phyloP scores from a whole-genome alignment of 805 yeast genomes.

The Allodekkera sacchari region DNA sequence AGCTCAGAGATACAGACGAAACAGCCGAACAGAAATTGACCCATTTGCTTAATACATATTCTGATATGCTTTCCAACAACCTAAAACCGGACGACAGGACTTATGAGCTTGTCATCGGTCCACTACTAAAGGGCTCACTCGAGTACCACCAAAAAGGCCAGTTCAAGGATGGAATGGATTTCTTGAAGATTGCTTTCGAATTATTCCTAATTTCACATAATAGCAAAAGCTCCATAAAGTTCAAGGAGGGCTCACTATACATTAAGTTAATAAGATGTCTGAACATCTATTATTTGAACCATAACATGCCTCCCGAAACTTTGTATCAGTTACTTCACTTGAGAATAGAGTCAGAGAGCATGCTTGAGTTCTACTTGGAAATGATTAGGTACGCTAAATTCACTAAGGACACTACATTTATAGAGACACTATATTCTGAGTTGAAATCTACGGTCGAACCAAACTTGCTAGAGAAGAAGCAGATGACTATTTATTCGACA shows the following conservation, averaged over 20 bases:
- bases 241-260: conserved; percentile 13
- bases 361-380: conserved; percentile 27
- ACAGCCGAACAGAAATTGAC: conserved; percentile 55
- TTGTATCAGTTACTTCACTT: conserved; percentile 11
- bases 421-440: conserved; percentile 29
- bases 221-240: conserved; percentile 9
- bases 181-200: conserved; percentile 42
- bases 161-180: conserved; percentile 34
- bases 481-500: conserved; percentile 41
- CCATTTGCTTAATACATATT: conserved; percentile 55
- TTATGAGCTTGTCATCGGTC: conserved; percentile 42
- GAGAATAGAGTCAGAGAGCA: conserved; percentile 6
- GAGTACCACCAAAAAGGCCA: conserved; percentile 29
- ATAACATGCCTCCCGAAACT: conserved; percentile 10
- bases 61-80: conserved; percentile 48
- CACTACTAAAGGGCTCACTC: conserved; percentile 43
- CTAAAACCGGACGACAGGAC: conserved; percentile 50
- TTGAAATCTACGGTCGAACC: conserved; percentile 12
- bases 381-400: conserved; percentile 32
- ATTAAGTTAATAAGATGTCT: conserved; percentile 18
- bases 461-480: conserved; percentile 17
- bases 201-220: conserved; percentile 27
- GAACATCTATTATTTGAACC: conserved; percentile 16
- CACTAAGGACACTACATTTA: conserved; percentile 28
- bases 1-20: conserved; percentile 42